Evolutionary conservation across 2,329 filamentous ascomycete genomes (phyloP).

Genomic region (Plenodomus tracheiphilus): DNA sequence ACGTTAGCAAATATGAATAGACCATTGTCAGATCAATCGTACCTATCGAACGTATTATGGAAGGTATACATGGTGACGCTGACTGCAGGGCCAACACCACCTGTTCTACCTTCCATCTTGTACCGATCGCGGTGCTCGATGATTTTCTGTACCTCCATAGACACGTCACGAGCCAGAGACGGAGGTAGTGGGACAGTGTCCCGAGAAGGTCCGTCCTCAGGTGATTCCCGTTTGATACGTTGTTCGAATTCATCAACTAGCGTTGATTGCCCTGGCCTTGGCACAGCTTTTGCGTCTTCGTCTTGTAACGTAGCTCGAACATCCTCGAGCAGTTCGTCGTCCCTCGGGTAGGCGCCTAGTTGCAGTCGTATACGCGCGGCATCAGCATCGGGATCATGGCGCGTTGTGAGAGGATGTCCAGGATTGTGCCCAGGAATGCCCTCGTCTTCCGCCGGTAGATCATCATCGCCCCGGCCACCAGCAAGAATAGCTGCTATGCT

Average conservation of each 20-base stretch:
- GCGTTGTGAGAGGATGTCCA: constrained; percentile 63
- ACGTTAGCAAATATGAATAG: neutral
- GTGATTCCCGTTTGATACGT: constrained; percentile 86
- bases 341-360: constrained; percentile 82
- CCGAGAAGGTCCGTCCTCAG: constrained; percentile 77
- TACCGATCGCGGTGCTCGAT: constrained; percentile 92
- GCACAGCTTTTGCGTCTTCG: constrained; percentile 77
- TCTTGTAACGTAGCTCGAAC: constrained; percentile 85
- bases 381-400: constrained; percentile 61
- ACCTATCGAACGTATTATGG: constrained; percentile 93
- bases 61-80: constrained; percentile 98
- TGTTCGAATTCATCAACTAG: constrained; percentile 87
- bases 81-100: constrained; percentile 78
- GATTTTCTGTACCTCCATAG: constrained; percentile 91
- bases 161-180: constrained; percentile 84
- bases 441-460: constrained; percentile 67
- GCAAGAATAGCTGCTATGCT: constrained; percentile 64
- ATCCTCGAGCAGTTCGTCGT: constrained; percentile 79
- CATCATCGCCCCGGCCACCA: constrained; percentile 56
- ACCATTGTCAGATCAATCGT: constrained; percentile 40
- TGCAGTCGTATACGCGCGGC: constrained; percentile 60
- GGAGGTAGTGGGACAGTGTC: constrained; percentile 83
- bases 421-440: constrained; percentile 70
- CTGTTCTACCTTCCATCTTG: constrained; percentile 80
- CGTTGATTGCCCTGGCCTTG: constrained; percentile 68